phyloP scores from a whole-genome alignment of 805 yeast genomes.

The Metschnikowia vanudenii region DNA sequence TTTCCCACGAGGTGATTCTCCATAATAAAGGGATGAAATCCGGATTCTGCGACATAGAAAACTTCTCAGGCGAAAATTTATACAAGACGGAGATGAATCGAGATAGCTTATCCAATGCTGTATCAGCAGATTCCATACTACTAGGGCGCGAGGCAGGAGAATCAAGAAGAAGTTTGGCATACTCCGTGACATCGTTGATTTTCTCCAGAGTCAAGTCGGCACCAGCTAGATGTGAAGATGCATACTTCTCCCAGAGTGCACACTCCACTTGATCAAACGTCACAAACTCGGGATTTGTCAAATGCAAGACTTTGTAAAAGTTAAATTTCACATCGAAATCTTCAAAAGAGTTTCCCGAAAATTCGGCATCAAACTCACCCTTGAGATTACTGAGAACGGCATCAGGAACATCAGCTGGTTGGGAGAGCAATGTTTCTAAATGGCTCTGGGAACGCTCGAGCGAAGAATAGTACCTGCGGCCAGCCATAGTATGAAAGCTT shows the following conservation, averaged over 20 bases:
- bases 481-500: slow-evolving; percentile 39
- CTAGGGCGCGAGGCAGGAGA: slow-evolving; percentile 23
- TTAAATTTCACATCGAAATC: slow-evolving; percentile 23
- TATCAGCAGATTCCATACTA: slow-evolving; percentile 20
- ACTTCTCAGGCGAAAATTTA: slow-evolving; percentile 25
- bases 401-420: slow-evolving; percentile 1
- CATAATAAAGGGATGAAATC: slow-evolving; percentile 36
- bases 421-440: slow-evolving; percentile 5
- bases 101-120: slow-evolving; percentile 25
- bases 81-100: slow-evolving; percentile 27
- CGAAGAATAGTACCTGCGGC: not conserved
- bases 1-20: slow-evolving; percentile 27
- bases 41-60: slow-evolving; percentile 26
- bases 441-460: not conserved
- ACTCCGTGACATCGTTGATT: slow-evolving; percentile 29
- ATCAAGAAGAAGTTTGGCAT: slow-evolving; percentile 36
- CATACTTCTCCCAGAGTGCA: slow-evolving; percentile 30
- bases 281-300: slow-evolving; percentile 25
- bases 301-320: slow-evolving; percentile 29
- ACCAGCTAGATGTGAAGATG: slow-evolving; percentile 15
- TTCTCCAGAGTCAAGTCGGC: slow-evolving; percentile 20
- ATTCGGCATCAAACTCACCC: slow-evolving; percentile 5
- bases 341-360: slow-evolving; percentile 9
- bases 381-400: slow-evolving; percentile 2
- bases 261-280: slow-evolving; percentile 26